Conservation (phyloP, 177 flowering plant species). For the Vitis hybrid region DNA sequence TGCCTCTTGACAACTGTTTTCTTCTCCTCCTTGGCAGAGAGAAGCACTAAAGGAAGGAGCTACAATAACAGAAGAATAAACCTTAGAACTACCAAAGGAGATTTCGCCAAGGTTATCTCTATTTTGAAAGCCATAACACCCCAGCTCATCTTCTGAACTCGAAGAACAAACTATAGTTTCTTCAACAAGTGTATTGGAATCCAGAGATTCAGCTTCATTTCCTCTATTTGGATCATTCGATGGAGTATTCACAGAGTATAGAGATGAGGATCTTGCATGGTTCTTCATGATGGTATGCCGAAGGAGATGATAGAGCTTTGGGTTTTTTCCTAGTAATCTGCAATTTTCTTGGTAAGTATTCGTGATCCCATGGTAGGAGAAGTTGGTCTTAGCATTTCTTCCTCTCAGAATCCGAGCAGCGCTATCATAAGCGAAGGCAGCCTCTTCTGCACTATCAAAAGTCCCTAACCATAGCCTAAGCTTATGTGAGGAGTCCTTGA, state of each 20-base stretch:
- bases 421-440: constrained; percentile 53
- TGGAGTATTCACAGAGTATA: not conserved
- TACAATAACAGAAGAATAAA: constrained; percentile 19
- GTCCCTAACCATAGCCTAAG: constrained; percentile 60
- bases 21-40: not conserved
- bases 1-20: no score
- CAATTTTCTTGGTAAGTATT: constrained; percentile 22
- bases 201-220: not conserved
- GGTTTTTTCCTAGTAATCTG: constrained; percentile 31
- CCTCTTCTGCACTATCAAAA: constrained; percentile 49
- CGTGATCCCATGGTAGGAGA: constrained; percentile 20
- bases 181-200: constrained; percentile 28
- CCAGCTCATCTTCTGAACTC: constrained; percentile 1
- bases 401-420: constrained; percentile 61
- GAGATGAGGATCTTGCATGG: constrained; percentile 17
- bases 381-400: constrained; percentile 53
- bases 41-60: constrained; percentile 16
- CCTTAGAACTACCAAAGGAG: constrained; percentile 10
- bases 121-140: constrained; percentile 5
- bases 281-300: constrained; percentile 42
- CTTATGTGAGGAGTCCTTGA: constrained; percentile 52
- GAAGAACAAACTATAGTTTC: constrained; percentile 45
- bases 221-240: constrained; percentile 1
- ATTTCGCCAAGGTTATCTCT: not conserved
- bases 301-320: constrained; percentile 41